Evolutionary conservation across 768 basidiomycete species (phyloP), one percentile per base, ranked within the genome.

Genomic region (Suillus lakei): DNA sequence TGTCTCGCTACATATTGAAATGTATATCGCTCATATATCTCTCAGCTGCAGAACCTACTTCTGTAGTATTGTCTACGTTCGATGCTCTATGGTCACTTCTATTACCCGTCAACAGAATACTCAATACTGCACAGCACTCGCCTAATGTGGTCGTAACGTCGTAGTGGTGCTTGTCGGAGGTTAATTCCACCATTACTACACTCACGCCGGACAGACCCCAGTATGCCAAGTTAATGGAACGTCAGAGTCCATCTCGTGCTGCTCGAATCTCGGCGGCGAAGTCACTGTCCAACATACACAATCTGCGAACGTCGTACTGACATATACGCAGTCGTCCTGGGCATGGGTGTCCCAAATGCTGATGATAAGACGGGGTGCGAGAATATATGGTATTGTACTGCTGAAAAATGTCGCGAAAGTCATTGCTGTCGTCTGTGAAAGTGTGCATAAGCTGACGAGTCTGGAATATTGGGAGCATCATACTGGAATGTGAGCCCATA

Each of bases 261-360:
- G 32, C 32, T 55, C 54, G 54, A 34, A 55, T 9, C n/a, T 34
- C 54, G 1, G n/a, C 5, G 36, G 23, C 9, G 56, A 58, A 39
- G 36, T 39, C n/a, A n/a, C n/a, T n/a, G n/a, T n/a, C 16, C 15
- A 38, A 26, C 56, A 58, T 26, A 18, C 23, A 26, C 56, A 58
- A 26, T 58, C 56, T 4, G 23, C 56, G 5, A 58, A 58, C 23
- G 16, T 38, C 36, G 23, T 39, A 4, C 56, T 58, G 36, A 38
- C 36, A 26, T 38, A 15, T 18, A 39, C 16, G 5, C 56, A 58
- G 2, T 26, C 1, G 3, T 39, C 56, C 3, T 18, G 8, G 9
- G 56, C 36, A 26, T 58, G 56, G 4, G 36, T 58, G 10, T 58
- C 56, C 56, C 56, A 58, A 18, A 58, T 58, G 26, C 36, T 58